Evolutionary conservation across 2,329 filamentous ascomycete species (phyloP).

Genomic region (Rutstroemia sp.): DNA sequence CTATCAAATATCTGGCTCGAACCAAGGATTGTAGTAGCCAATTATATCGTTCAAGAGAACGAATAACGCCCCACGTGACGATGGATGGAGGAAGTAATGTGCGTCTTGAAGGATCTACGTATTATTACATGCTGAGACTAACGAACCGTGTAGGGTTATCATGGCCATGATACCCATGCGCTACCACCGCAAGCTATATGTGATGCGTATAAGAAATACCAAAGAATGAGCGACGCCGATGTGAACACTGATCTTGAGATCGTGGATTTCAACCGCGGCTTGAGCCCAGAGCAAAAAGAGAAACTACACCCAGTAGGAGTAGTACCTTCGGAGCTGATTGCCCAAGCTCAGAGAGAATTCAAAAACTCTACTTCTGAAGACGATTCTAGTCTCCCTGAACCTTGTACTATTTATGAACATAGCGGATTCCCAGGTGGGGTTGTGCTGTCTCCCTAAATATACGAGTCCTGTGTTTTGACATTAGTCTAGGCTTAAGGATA

Average conservation of each 20-base stretch:
- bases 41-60: neutral
- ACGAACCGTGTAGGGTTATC: slow-evolving; percentile 8
- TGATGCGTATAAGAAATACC: slow-evolving; percentile 28
- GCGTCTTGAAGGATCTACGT: neutral
- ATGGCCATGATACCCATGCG: slow-evolving; percentile 28
- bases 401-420: slow-evolving; percentile 27
- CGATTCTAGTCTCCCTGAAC: slow-evolving; percentile 7
- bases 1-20: neutral
- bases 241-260: slow-evolving; percentile 24
- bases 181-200: slow-evolving; percentile 28
- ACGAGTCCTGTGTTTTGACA: neutral
- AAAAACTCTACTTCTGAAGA: neutral
- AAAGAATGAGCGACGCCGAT: slow-evolving; percentile 22
- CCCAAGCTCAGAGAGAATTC: slow-evolving; percentile 17
- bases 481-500: slow-evolving; percentile 47
- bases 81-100: slow-evolving; percentile 9
- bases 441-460: neutral
- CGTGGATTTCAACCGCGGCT: slow-evolving; percentile 26
- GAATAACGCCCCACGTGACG: slow-evolving; percentile 4
- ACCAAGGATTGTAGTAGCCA: neutral
- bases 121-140: neutral
- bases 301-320: slow-evolving; percentile 18
- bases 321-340: slow-evolving; percentile 21
- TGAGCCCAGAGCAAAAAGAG: slow-evolving; percentile 23
- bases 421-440: slow-evolving; percentile 25